These are phyloP conservation scores for Clonostachys chloroleuca DNA, from an alignment of 2,329 filamentous ascomycete species.

Conservation along the genomic window DNA sequence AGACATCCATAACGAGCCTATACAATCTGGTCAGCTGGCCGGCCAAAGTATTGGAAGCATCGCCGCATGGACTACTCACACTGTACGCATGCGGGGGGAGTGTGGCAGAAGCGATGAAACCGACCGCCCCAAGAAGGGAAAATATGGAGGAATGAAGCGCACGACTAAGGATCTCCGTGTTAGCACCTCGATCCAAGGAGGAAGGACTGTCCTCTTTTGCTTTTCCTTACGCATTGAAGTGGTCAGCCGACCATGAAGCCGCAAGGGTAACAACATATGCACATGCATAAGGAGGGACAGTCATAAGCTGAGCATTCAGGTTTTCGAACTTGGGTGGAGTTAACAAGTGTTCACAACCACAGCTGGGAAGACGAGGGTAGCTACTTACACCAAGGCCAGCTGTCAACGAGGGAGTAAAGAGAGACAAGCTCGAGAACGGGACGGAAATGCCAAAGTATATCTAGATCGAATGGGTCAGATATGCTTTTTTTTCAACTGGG, in stretches of 20 bases:
- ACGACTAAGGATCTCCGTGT: slow-evolving; percentile 12
- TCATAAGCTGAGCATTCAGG: slow-evolving; percentile 54
- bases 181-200: background rate
- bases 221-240: slow-evolving; percentile 34
- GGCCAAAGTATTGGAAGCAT: background rate
- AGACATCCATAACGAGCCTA: slow-evolving; percentile 58
- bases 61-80: slow-evolving; percentile 14
- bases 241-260: slow-evolving; percentile 54
- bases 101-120: slow-evolving; percentile 55
- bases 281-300: slow-evolving; percentile 56
- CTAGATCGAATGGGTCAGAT: slow-evolving; percentile 2
- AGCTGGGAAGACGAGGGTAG: background rate
- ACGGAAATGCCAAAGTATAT: slow-evolving; percentile 41
- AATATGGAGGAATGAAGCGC: slow-evolving; percentile 31
- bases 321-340: slow-evolving; percentile 18
- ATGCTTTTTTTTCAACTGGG: background rate
- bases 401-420: slow-evolving; percentile 56
- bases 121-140: slow-evolving; percentile 37
- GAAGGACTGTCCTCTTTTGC: background rate
- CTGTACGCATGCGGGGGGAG: slow-evolving; percentile 52
- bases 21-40: slow-evolving; percentile 45
- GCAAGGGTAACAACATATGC: slow-evolving; percentile 36
- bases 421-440: slow-evolving; percentile 50
- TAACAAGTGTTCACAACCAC: background rate
- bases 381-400: slow-evolving; percentile 31